Evolutionary conservation across 352 stramenopile species (phyloP), one percentile per base, ranked within the genome.

Genomic region (Globisporangium middletonii): DNA sequence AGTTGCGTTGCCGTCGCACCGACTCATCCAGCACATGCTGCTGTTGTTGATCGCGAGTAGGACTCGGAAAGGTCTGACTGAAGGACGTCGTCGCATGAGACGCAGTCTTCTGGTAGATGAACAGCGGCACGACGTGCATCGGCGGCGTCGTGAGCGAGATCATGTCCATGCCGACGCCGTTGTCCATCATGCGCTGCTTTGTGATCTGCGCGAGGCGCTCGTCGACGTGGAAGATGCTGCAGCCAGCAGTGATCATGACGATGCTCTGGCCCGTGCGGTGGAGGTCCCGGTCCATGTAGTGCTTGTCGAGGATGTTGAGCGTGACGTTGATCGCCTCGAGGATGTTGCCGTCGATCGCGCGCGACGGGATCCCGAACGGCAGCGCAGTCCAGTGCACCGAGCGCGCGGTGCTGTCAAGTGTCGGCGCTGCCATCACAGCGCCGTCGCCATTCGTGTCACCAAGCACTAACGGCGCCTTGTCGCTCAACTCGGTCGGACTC

Each of bases 131-230:
- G 13, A 97, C 90, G 65, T 99, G 97, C 23, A 99, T 69, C 26
- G 97, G 97, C 5, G 96, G 96, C 19, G 96, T 86, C 7, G 92
- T 86, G 2, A 99, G 53, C 12, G 80, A 91, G 27, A 99, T 88
- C 89, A 99, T 98, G 69, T 99, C 97, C 74, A 98, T 99, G 7
- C 97, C 97, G 61, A 99, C 98, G 1, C 96, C 97, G 68, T 98
- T 98, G 78, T 99, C 97, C 95, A 99, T 98, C 96, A 99, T 99
- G 26, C 97, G 78, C 68, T 99, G 96, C 69, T 98, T 98, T 3
- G 96, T 99, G 50, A 99, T 98, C 48, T 93, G 77, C 13, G 89
- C 83, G 18, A 99, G 74, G 42, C 86, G 86, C 55, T 92, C 88
- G 49, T 97, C 81, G 0, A 98, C 95, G 46, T 98, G 87, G 75